Base-by-base conservation (phyloP, 495 filamentous ascomycete genomes). In the Aspergillus hancockii region DNA sequence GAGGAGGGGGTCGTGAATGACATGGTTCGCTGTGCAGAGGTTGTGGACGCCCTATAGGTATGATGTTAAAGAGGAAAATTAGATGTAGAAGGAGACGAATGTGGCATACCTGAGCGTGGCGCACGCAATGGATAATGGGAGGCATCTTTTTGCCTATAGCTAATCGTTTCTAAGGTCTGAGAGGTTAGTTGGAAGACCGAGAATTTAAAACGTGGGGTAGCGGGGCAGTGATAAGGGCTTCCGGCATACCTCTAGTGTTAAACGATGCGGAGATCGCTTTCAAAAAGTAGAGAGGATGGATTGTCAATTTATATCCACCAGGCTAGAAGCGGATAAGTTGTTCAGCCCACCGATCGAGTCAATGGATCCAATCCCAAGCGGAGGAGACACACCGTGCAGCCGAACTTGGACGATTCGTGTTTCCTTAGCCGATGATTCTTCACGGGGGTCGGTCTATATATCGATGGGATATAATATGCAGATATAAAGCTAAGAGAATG, bases 31-130 rank as follows among this genome's bases (percentile, higher is more conserved):
- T n/a, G 67, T 64, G 57, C 63, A 77, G 67, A 96, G 83, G 76
- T 98, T 97, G 80, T 97, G 93, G 66, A 83, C 78, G 72, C 91
- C 92, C 80, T 95, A n/a, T n/a, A 80, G 21, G 22, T 46, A 16
- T 16, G n/a, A 36, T 14, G 30, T 53, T 30, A 25, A 36, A 8
- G 43, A 28, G 14, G 36, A 50, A 18, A 25, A 52, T 60, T 50
- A 49, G 41, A 32, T 32, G 23, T 18, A 46, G 38, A 14, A 22
- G 36, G 21, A 12, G 40, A 5, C n/a, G 30, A 45, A 8, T n/a
- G n/a, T 18, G 13, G 23, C 67, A 46, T 71, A 80, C 80, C 69
- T 83, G 80, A 51, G 79, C 80, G 66, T 83, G 81, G 52, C 81
- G 81, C 53, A 83, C 77, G 60, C 74, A 79, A 62, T 83, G 79